Conservation (phyloP, 768 basidiomycete species). For the Lyophyllum shimeji region DNA sequence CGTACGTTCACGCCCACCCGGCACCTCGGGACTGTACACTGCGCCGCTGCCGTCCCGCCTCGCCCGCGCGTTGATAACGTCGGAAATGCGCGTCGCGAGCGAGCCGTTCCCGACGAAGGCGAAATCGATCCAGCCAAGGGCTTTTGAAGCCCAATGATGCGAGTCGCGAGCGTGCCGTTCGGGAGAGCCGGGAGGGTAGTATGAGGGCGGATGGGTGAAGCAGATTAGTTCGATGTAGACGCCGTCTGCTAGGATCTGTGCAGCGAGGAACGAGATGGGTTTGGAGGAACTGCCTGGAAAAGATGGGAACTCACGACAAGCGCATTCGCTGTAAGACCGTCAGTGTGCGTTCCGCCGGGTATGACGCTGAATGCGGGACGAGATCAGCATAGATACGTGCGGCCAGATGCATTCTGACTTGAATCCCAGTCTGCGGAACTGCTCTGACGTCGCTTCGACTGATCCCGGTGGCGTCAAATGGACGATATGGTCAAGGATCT, state of each 20-base stretch:
- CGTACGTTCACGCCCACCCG: constrained; percentile 54
- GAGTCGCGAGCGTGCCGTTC: constrained; percentile 40
- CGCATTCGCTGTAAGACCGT: constrained; percentile 61
- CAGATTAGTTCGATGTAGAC: constrained; percentile 70
- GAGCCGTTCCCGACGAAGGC: constrained; percentile 57
- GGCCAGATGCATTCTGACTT: constrained; percentile 38
- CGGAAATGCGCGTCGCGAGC: constrained; percentile 39
- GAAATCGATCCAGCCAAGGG: constrained; percentile 68
- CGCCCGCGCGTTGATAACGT: constrained; percentile 54
- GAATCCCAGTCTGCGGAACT: constrained; percentile 66
- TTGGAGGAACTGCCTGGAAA: background rate
- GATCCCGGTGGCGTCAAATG: constrained; percentile 68
- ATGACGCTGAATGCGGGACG: constrained; percentile 47
- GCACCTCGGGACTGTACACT: constrained; percentile 42
- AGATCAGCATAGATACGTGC: background rate
- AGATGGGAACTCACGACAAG: constrained; percentile 47
- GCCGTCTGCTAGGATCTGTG: constrained; percentile 53
- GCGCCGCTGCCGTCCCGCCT: constrained; percentile 34
- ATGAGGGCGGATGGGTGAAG: constrained; percentile 54
- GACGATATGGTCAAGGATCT: constrained; percentile 66
- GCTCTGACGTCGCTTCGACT: constrained; percentile 45
- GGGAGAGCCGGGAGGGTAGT: constrained; percentile 53
- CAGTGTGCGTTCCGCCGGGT: constrained; percentile 64
- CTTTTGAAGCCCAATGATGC: constrained; percentile 53
- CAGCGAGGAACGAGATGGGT: background rate